Base-by-base conservation (phyloP, 169 alveolate species). In the Plasmodium knowlesi region DNA sequence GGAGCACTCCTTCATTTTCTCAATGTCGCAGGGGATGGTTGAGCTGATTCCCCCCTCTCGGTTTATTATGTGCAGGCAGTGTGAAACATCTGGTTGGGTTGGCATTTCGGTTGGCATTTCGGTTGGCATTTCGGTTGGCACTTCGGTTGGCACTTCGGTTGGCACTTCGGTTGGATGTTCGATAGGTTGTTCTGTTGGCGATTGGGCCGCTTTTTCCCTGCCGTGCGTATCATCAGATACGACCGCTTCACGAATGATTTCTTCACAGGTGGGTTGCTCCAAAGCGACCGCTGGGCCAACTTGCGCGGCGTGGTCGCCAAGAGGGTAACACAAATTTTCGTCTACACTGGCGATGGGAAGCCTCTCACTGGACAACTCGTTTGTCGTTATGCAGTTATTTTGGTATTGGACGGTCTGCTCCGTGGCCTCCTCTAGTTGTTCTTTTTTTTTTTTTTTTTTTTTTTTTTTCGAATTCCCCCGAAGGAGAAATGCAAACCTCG, bases 1-100 rank as follows among this genome's bases (percentile, higher is more conserved):
- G 53, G 79, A 54, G 22, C 94, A 89, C 73, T 78, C 80, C 72
- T 78, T 89, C 16, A 89, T 79, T 89, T 89, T 89, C 28, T 89
- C 72, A 32, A 89, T 57, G 72, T 89, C 89, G 12, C 82, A 89
- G 43, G 82, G 53, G n/a, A 89, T 89, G 41, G n/a, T 10, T 12
- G 71, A 43, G 34, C 30, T 34, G n/a, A 12, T 61, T 79, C 73
- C 94, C 37, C 73, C 50, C 34, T 57, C 19, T 25, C 37, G 50
- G 19, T 79, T 89, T n/a, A 89, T 89, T 25, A 89, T 89, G 34
- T 14, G 80, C 32, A 79, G 1, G 46, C 83, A 71, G 25, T 89
- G 90, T 6, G 72, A 57, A 53, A 89, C 82, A 22, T 89, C 82
- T 16, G 46, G 30, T 61, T n/a, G 19, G 34, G 19, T 72, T 73